Evolutionary conservation across 495 filamentous ascomycete genomes (phyloP), one percentile per base, ranked within the genome.

Genomic region (Umbilicaria muhlenbergii): DNA sequence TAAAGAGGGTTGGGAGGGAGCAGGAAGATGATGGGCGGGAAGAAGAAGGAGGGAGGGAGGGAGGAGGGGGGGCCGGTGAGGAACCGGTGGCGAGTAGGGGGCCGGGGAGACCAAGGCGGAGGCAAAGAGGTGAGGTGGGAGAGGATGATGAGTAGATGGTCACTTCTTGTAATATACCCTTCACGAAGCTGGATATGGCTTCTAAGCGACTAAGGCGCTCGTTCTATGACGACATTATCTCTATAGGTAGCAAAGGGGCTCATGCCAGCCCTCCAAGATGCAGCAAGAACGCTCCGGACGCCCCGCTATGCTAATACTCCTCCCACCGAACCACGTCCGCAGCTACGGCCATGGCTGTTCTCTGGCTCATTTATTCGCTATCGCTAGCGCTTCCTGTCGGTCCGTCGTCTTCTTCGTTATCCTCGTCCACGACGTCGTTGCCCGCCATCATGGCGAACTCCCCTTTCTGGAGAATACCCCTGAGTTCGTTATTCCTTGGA

Each of bases 401-500:
- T 3, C 51, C 53, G 12, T 43, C 50, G 5, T 55, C 50, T 16
- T 43, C 44, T 17, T 41, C 44, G 11, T 39, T 48, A 2, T 51
- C 47, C 12, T 16, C 24, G 18, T 18, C 47, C 34, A 50, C 47
- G 8, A 52, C 50, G 6, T 53, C 50, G 12, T 47, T 43, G 3
- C 50, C 53, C 1, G 47, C 47, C 41, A 42, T 38, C 31, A 44
- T 45, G 2, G 41, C 45, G 14, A 48, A 94, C 63, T 94, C 86
- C 28, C 82, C 80, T 58, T 79, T 77, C 61, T 78, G 73, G 45
- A 98, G 73, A 19, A 75, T 57, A 42, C 68, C 66, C 53, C 74
- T 70, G 39, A 96, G 70, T 32, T 71, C 74, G 36, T 55, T 55
- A 49, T 94, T 89, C 41, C 81, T 53, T 16, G 80, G 78, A 56